These are phyloP conservation scores for Penicillium mononematosum DNA, from an alignment of 495 filamentous ascomycete genomes.

Conservation along the genomic window DNA sequence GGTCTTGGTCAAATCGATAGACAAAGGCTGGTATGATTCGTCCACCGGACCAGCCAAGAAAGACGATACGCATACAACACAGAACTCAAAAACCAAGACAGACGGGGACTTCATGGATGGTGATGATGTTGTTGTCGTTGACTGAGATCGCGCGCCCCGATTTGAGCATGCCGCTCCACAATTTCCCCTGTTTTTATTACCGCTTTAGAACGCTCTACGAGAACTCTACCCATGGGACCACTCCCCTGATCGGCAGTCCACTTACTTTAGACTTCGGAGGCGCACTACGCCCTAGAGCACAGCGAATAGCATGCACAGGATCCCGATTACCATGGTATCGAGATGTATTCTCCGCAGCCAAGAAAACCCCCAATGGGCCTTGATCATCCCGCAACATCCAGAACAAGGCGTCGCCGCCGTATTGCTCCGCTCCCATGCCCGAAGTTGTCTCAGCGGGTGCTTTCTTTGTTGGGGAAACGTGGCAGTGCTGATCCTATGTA, in stretches of 20 bases:
- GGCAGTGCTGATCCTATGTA: constrained; percentile 16
- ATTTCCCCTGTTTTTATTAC: not conserved
- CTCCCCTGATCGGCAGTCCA: constrained; percentile 16
- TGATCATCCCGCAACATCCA: not conserved
- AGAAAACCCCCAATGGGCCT: not conserved
- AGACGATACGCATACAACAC: constrained; percentile 7
- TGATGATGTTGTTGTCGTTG: constrained; percentile 43
- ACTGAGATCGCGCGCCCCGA: constrained; percentile 19
- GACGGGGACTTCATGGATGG: constrained; percentile 35
- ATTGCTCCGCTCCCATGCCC: not conserved
- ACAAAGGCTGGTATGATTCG: constrained; percentile 42
- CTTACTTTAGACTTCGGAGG: constrained; percentile 3
- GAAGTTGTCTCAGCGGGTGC: not conserved
- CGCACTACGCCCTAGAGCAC: not conserved
- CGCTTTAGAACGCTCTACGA: constrained; percentile 2
- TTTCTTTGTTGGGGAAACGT: not conserved
- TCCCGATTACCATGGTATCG: not conserved
- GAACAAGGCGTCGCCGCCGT: not conserved
- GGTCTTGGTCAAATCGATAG: constrained; percentile 50
- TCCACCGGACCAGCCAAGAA: constrained; percentile 29
- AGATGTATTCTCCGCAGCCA: constrained; percentile 4
- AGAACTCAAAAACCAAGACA: constrained; percentile 12
- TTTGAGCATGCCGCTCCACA: not conserved
- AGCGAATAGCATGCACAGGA: constrained; percentile 5
- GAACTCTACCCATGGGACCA: not conserved